phyloP scores from a whole-genome alignment of 352 stramenopile species.

The Globisporangium barbulae region DNA sequence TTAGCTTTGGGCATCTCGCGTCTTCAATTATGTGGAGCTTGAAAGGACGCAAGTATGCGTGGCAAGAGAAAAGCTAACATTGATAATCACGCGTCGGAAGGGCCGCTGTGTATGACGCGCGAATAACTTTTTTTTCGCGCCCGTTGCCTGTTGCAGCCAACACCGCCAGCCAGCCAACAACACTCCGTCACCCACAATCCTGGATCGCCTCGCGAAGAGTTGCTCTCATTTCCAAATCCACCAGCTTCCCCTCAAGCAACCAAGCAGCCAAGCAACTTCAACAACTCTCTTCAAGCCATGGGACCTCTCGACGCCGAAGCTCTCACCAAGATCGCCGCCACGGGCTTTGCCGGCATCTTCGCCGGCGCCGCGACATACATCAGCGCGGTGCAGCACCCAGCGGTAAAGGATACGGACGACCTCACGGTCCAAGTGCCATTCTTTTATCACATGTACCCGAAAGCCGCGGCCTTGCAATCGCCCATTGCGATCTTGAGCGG shows the following conservation, averaged over 20 bases:
- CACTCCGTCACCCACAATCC: not conserved
- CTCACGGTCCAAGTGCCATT: constrained; percentile 20
- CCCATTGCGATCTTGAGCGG: constrained; percentile 22
- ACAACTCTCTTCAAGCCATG: not conserved
- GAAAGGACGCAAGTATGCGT: not conserved
- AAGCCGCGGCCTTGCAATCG: constrained; percentile 20
- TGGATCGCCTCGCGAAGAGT: not conserved
- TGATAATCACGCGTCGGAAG: no score
- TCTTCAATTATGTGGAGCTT: not conserved
- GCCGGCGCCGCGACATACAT: constrained; percentile 32
- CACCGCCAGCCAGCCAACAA: not conserved
- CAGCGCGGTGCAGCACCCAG: constrained; percentile 32
- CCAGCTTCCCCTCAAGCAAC: not conserved
- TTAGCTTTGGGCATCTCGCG: not conserved
- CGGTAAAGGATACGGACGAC: constrained; percentile 13
- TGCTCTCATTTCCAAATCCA: constrained; percentile 2
- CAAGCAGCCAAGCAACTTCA: not conserved
- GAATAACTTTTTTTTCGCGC: no score
- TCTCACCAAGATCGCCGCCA: constrained; percentile 17
- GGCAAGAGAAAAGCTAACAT: not conserved
- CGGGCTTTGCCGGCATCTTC: constrained; percentile 24
- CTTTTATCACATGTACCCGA: constrained; percentile 28
- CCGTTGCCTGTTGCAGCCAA: not conserved
- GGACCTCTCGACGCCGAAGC: constrained; percentile 6
- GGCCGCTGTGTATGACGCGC: no score